Conservation (phyloP, 176 grass and related monocot genomes). For the Avena insularis region DNA sequence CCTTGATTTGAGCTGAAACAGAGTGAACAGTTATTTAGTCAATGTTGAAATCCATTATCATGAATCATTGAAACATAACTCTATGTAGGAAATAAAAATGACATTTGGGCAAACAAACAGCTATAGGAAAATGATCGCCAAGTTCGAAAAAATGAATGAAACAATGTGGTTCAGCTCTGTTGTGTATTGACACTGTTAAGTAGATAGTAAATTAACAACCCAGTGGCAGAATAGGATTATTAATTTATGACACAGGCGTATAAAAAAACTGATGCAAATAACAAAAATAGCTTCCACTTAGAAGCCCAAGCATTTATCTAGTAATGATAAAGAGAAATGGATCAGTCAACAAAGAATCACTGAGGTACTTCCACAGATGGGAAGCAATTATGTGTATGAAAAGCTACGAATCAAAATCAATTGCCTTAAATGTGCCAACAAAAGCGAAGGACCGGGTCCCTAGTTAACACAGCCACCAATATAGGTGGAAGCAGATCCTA, state of each 20-base stretch:
- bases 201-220: background rate
- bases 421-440: background rate
- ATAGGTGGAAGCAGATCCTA: background rate
- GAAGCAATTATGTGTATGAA: slow-evolving; percentile 10
- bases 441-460: background rate
- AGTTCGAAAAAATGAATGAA: slow-evolving; percentile 23
- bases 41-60: slow-evolving; percentile 31
- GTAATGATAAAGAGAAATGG: slow-evolving; percentile 6
- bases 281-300: background rate
- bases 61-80: slow-evolving; percentile 23
- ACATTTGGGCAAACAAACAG: background rate
- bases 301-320: background rate
- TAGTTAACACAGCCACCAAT: background rate
- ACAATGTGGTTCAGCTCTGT: background rate
- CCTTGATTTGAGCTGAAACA: slow-evolving; percentile 76
- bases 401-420: background rate
- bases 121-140: background rate
- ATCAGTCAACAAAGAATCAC: slow-evolving; percentile 7
- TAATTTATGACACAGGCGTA: background rate
- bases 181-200: background rate
- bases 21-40: slow-evolving; percentile 5
- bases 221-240: slow-evolving; percentile 10
- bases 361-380: background rate
- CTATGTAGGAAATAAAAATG: background rate
- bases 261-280: background rate